Conservation (phyloP, 2,329 filamentous ascomycete genomes). For the Leptographium procerum region DNA sequence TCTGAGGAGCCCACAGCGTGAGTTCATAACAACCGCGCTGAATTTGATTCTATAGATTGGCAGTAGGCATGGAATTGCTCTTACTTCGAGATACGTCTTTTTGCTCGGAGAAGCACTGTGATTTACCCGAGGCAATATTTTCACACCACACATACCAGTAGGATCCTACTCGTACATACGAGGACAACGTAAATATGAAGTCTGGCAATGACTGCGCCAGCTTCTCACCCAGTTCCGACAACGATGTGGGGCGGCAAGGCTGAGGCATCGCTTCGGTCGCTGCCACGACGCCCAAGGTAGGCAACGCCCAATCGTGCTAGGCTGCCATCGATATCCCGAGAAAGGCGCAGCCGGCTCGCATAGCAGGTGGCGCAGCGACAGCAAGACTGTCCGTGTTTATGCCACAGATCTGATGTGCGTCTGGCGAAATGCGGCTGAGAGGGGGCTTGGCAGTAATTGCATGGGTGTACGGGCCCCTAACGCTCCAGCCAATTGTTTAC, state of each 20-base stretch:
- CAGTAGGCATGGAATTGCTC: too few relatives aligned
- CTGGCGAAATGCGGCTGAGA: neutral
- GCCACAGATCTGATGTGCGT: too few relatives aligned
- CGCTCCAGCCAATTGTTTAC: neutral
- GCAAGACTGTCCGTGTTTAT: neutral
- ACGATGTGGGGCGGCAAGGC: neutral
- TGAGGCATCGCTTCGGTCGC: neutral
- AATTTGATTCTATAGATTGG: too few relatives aligned
- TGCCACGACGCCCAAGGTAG: neutral
- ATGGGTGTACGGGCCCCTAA: neutral
- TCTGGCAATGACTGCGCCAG: too few relatives aligned
- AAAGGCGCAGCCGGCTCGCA: neutral
- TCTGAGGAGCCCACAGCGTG: too few relatives aligned
- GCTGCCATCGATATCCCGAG: neutral
- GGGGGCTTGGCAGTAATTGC: neutral
- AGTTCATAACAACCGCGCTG: too few relatives aligned
- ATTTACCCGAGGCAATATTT: too few relatives aligned
- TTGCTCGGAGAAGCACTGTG: too few relatives aligned
- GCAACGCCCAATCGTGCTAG: neutral
- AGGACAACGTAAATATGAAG: too few relatives aligned
- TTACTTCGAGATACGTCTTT: too few relatives aligned
- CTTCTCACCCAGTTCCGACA: neutral
- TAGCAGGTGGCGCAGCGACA: neutral
- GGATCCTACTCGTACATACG: too few relatives aligned
- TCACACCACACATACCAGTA: too few relatives aligned